Percentiles rank a stretch among this genome's conserved stretches.
These are phyloP conservation scores for Ophiostoma australiae DNA, from an alignment of 2,329 filamentous ascomycete genomes.

Conservation along the genomic window DNA sequence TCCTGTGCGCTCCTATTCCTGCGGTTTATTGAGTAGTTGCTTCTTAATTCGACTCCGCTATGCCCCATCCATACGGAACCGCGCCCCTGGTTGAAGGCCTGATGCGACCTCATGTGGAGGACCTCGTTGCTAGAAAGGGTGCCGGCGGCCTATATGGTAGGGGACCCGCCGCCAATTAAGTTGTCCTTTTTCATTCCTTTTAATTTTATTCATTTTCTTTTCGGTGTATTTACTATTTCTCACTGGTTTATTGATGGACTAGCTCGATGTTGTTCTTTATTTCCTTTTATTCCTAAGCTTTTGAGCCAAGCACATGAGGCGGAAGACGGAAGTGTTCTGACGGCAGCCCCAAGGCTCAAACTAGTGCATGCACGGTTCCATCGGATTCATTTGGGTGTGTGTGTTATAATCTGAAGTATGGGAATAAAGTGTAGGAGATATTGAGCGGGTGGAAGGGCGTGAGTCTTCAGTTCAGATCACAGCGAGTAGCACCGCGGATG, in stretches of 20 bases:
- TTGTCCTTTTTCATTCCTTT: not conserved
- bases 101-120: constrained; percentile 5
- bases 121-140: constrained; percentile 13
- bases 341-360: not conserved
- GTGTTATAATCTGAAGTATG: not conserved
- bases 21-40: not conserved
- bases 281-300: not conserved
- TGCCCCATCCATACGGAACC: constrained; percentile 10
- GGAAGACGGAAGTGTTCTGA: not conserved
- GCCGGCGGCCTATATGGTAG: constrained; percentile 14
- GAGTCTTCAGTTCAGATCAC: not conserved
- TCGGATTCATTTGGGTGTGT: not conserved
- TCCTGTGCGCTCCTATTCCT: not conserved
- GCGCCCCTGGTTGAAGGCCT: not conserved
- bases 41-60: not conserved
- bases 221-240: not conserved
- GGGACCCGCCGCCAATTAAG: not conserved
- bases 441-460: not conserved
- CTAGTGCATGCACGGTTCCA: not conserved
- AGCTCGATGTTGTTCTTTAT: not conserved
- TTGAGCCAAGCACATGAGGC: not conserved
- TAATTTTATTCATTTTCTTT: not conserved
- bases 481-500: not conserved
- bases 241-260: no score
- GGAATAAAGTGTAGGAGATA: constrained; percentile 6